Evolutionary conservation across 495 filamentous ascomycete genomes (phyloP), one percentile per base, ranked within the genome.

Genomic region (Talaromyces wortmannii): DNA sequence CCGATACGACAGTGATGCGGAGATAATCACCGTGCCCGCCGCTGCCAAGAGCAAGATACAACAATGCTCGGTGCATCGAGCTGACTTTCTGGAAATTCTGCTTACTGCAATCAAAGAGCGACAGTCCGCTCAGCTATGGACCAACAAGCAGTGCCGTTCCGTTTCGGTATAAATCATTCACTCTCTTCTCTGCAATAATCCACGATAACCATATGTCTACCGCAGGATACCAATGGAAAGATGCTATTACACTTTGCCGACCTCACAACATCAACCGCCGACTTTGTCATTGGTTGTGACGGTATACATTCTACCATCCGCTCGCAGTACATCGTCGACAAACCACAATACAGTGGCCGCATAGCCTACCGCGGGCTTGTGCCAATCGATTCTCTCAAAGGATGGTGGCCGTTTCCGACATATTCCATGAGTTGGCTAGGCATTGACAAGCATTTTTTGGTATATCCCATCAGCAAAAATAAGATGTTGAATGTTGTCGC

Each of bases 201-300:
- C 23, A 23, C 4, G 23, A 23, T 23, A 23, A 23, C 23, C 1
- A 23, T 23, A 23, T 23, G 23, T 23, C 23, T 23, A 4, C 4
- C 23, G 23, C 40, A 70, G 17, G 69, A 68, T 45, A 57, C 58
- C 2, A 55, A 45, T 4, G 56, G 63, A 13, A 57, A 58, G 18
- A 70, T 76, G 8, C 59, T 58, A 5, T 52, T 74, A 10, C 56
- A 57, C 18, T 77, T 79, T 57, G 67, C 62, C 46, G 67, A 70
- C 57, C 69, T 69, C 7, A 64, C 51, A 5, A 63, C 47, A 8
- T 65, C 62, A 10, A 55, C 53, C 46, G 73, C 60, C 13, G 73
- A 79, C 47, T 48, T 78, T 5, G 58, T 80, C 7, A 56, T 79
- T 5, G 77, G 75, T 13, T 76, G 73, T 61, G 77, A 80, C 50